Percentiles rank a stretch among this genome's conserved stretches.
These are phyloP conservation scores for Magnolia sinica DNA, from an alignment of 164 flowering plant genomes.

Conservation along the genomic window DNA sequence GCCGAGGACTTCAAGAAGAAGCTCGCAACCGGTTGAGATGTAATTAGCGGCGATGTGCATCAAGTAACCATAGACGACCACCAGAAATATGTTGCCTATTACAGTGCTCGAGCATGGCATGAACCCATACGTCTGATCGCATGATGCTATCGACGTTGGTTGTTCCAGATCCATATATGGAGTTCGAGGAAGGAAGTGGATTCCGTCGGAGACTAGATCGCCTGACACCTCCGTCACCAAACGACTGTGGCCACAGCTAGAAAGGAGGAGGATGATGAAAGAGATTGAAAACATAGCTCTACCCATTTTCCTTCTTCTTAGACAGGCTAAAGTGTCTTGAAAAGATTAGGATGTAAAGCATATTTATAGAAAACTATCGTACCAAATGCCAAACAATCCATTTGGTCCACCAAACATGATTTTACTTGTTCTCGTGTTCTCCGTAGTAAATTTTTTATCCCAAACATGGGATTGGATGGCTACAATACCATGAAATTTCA, in stretches of 20 bases:
- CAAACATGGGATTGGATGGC: no score
- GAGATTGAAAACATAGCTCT: neutral
- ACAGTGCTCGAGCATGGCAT: constrained; percentile 56
- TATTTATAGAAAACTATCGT: neutral
- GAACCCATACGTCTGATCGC: constrained; percentile 65
- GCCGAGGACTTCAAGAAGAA: constrained; percentile 73
- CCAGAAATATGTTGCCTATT: constrained; percentile 50
- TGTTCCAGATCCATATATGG: neutral
- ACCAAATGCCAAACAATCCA: no score
- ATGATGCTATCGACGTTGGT: constrained; percentile 6
- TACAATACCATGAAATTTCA: no score
- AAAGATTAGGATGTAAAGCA: neutral
- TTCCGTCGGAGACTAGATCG: constrained; percentile 34
- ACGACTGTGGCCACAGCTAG: constrained; percentile 9
- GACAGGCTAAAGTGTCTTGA: neutral
- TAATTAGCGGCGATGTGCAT: constrained; percentile 72
- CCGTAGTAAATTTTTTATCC: no score
- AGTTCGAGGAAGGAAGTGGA: neutral
- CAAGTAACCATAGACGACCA: constrained; percentile 51
- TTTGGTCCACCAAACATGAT: no score
- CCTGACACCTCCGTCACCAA: constrained; percentile 8
- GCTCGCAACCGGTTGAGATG: constrained; percentile 76
- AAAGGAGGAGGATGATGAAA: constrained; percentile 5
- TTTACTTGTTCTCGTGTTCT: no score
- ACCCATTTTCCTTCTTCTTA: neutral